Percentiles rank a stretch among this genome's conserved stretches.
Evolutionary conservation across 1,284 basidiomycete genomes (phyloP).

Genomic region (Trichosporon sp.): DNA sequence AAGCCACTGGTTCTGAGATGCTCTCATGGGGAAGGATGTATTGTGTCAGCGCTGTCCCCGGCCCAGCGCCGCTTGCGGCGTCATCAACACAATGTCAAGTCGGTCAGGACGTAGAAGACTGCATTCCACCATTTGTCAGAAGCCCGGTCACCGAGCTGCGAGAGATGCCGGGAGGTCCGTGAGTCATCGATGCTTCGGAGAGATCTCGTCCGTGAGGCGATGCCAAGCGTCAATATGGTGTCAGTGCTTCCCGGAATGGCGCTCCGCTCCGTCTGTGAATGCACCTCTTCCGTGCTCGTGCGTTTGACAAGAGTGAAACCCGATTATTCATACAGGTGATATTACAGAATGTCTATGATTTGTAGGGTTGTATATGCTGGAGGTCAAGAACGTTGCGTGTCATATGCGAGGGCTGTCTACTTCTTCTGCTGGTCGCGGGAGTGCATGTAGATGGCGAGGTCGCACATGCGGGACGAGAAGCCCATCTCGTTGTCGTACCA

Average conservation of each 20-base stretch:
- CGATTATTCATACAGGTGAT: conserved; percentile 1
- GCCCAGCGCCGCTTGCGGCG: background rate
- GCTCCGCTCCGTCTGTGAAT: background rate
- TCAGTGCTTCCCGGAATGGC: background rate
- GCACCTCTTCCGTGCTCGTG: background rate
- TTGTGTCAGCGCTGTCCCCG: too few relatives aligned
- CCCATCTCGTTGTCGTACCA: conserved; percentile 49
- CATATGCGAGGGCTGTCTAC: background rate
- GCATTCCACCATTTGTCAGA: background rate
- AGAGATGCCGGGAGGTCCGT: background rate
- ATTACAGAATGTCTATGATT: conserved; percentile 4
- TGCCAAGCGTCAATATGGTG: background rate
- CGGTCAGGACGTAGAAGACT: too few relatives aligned
- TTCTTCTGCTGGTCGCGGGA: conserved; percentile 8
- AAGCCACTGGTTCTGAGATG: too few relatives aligned
- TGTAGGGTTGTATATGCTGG: too few relatives aligned
- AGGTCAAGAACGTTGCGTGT: background rate
- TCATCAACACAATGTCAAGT: too few relatives aligned
- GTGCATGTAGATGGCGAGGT: conserved; percentile 20
- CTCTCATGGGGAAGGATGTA: too few relatives aligned
- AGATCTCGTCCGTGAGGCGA: background rate
- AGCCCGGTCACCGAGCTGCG: background rate
- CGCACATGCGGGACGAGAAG: conserved; percentile 27
- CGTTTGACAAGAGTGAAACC: background rate
- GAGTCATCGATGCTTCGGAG: background rate